A percentile compares a stretch with the other conserved stretches of the same genome.
Evolutionary conservation across 768 basidiomycete genomes (phyloP).

Genomic region (Phylloporus sp.): DNA sequence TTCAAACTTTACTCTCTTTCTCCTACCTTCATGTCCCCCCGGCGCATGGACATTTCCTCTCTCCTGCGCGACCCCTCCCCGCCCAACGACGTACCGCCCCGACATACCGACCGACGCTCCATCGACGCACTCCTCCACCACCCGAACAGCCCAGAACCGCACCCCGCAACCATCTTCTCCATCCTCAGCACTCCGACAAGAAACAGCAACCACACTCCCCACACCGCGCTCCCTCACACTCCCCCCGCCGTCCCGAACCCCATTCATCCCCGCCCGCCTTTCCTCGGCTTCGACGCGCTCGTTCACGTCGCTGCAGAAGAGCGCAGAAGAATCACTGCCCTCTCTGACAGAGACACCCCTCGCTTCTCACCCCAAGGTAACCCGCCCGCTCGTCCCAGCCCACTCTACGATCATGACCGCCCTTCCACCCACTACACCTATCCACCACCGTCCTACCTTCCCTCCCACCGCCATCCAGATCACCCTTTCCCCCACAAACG

Average conservation of each 20-base stretch:
- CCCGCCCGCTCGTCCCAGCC: constrained; percentile 1
- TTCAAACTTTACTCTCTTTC: neutral
- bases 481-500: constrained; percentile 20
- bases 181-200: constrained; percentile 16
- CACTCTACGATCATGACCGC: constrained; percentile 22
- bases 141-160: constrained; percentile 1
- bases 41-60: constrained; percentile 73
- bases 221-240: constrained; percentile 1
- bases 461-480: constrained; percentile 1
- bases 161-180: constrained; percentile 17
- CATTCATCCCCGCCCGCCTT: constrained; percentile 12
- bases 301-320: constrained; percentile 72
- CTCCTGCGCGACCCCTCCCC: constrained; percentile 47
- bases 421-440: constrained; percentile 7
- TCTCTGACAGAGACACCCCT: neutral
- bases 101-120: constrained; percentile 8
- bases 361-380: neutral
- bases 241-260: constrained; percentile 12
- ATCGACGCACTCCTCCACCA: constrained; percentile 20
- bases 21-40: constrained; percentile 46
- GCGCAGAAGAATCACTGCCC: constrained; percentile 44
- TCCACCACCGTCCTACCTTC: neutral
- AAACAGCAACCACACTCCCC: neutral
- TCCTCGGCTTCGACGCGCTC: constrained; percentile 55
- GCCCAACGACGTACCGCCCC: constrained; percentile 4